Conservation (phyloP, 2,329 filamentous ascomycete genomes). For the Trichoderma brevicompactum region DNA sequence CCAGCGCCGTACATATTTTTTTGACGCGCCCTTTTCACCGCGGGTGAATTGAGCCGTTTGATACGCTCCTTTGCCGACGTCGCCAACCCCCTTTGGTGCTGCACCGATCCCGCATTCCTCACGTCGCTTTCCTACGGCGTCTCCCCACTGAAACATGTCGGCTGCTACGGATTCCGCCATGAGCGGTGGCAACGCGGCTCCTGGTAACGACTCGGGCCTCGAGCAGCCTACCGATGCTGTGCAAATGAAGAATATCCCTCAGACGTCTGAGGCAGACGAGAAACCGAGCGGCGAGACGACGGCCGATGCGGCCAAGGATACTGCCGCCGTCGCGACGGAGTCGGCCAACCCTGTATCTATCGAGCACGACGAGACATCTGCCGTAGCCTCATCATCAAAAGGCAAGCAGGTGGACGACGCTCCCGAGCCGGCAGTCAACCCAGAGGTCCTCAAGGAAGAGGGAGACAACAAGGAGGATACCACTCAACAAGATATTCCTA, state of each 20-base stretch:
- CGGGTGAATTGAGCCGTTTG: conserved; percentile 26
- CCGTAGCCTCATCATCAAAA: conserved; percentile 37
- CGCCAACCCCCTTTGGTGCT: conserved; percentile 34
- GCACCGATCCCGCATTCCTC: conserved; percentile 34
- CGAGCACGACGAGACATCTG: conserved; percentile 33
- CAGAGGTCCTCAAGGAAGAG: neutral
- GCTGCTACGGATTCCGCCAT: conserved; percentile 42
- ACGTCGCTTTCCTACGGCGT: conserved; percentile 30
- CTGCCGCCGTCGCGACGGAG: conserved; percentile 32
- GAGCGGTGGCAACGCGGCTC: conserved; percentile 39
- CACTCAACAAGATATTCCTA: neutral
- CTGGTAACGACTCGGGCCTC: conserved; percentile 39
- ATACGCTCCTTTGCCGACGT: conserved; percentile 18
- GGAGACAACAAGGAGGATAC: conserved; percentile 33
- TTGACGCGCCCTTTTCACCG: conserved; percentile 7
- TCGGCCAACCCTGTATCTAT: conserved; percentile 32
- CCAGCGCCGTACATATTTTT: neutral
- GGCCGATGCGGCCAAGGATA: conserved; percentile 1
- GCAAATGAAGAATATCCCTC: conserved; percentile 43
- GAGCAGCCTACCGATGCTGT: conserved; percentile 46
- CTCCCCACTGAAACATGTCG: conserved; percentile 37
- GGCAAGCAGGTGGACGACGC: conserved; percentile 42
- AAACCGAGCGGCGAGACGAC: conserved; percentile 20
- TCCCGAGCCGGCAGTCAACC: conserved; percentile 36
- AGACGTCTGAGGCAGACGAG: conserved; percentile 29